phyloP scores from a whole-genome alignment of 2,329 filamentous ascomycete species.

The Zelopaecilomyces penicillatus region DNA sequence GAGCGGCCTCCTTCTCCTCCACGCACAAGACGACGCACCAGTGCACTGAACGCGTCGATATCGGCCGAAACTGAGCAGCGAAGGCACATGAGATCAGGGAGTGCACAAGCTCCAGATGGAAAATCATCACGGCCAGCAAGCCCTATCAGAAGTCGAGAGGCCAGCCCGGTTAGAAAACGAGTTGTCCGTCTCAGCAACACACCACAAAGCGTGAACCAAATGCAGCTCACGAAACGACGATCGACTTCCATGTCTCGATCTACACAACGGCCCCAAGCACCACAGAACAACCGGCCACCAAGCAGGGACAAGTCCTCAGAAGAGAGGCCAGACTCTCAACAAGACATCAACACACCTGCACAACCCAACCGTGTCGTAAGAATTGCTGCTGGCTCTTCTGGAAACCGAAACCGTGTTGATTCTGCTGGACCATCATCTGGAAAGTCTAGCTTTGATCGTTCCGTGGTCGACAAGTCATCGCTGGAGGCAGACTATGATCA shows the following conservation, averaged over 20 bases:
- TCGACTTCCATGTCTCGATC: conserved; percentile 42
- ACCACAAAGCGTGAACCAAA: conserved; percentile 35
- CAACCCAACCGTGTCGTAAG: conserved; percentile 46
- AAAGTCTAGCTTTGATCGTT: conserved; percentile 26
- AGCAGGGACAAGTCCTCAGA: conserved; percentile 34
- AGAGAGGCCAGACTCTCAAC: conserved; percentile 26
- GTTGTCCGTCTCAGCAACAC: conserved; percentile 49
- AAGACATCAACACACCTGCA: conserved; percentile 46
- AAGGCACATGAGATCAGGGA: conserved; percentile 40
- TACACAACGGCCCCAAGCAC: conserved; percentile 18
- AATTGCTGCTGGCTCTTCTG: conserved; percentile 45
- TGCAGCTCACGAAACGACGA: conserved; percentile 34
- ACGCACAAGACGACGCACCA: conserved; percentile 40
- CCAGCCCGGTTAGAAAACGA: conserved; percentile 46
- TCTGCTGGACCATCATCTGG: conserved; percentile 30
- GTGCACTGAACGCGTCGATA: conserved; percentile 37
- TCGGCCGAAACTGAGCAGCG: conserved; percentile 35
- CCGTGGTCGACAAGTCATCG: conserved; percentile 23
- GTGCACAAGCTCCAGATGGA: conserved; percentile 28
- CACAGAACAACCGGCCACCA: conserved; percentile 29
- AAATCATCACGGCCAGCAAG: conserved; percentile 34
- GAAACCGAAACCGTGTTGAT: conserved; percentile 28
- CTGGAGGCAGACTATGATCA: conserved; percentile 38
- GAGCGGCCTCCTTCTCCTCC: conserved; percentile 35
- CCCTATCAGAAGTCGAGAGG: conserved; percentile 38